Evolutionary conservation across 2,329 filamentous ascomycete species (phyloP).

Genomic region (Meredithiella fracta): DNA sequence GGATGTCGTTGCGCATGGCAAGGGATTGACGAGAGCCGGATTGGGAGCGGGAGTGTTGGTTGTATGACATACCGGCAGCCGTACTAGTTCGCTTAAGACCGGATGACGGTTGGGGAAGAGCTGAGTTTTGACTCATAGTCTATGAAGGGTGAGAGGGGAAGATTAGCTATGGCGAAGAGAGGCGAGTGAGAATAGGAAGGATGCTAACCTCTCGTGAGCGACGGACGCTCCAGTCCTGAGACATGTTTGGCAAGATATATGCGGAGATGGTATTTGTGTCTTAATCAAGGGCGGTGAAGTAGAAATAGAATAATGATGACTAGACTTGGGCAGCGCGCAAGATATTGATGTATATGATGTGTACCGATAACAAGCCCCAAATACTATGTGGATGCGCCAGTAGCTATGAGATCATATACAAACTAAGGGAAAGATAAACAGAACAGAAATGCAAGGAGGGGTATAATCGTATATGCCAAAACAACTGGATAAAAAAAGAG

Average conservation of each 20-base stretch:
- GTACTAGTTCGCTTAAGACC: constrained; percentile 88
- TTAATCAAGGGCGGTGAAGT: not conserved
- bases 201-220: constrained; percentile 68
- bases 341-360: not conserved
- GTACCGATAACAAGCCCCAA: not conserved
- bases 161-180: not conserved
- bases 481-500: constrained; percentile 1
- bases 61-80: constrained; percentile 47
- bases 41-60: constrained; percentile 62
- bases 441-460: not conserved
- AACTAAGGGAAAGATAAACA: too few relatives aligned
- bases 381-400: not conserved
- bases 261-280: too few relatives aligned
- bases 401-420: not conserved
- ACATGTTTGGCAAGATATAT: constrained; percentile 36
- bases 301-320: not conserved
- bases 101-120: constrained; percentile 68
- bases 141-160: constrained; percentile 41
- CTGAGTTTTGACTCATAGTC: constrained; percentile 64
- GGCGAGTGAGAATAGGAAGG: constrained; percentile 1
- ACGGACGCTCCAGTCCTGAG: constrained; percentile 87
- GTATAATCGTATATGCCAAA: constrained; percentile 2
- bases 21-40: constrained; percentile 77
- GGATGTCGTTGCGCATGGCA: constrained; percentile 71
- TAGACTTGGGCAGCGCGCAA: not conserved